phyloP scores from a whole-genome alignment of 345 rosid species.

The Cardamine chenopodiifolia region DNA sequence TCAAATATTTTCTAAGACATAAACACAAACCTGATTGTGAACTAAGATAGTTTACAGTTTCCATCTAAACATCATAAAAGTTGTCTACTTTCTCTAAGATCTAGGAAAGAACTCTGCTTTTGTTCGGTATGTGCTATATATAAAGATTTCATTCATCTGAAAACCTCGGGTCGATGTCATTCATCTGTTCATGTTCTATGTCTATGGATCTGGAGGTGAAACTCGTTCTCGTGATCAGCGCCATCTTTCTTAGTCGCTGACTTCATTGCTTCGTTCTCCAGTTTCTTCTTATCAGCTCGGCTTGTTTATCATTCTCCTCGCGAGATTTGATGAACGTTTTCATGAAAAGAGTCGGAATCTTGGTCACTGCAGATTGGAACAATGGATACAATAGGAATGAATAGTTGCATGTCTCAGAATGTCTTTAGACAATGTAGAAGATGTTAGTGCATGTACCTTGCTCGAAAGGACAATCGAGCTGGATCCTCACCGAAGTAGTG shows the following conservation, averaged over 20 bases:
- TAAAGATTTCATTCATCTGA: conserved; percentile 26
- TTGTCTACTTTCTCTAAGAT: conserved; percentile 38
- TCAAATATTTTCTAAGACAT: conserved; percentile 3
- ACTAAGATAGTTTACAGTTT: conserved; percentile 21
- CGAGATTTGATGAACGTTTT: conserved; percentile 84
- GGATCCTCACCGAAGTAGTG: conserved; percentile 99
- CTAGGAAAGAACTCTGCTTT: conserved; percentile 33
- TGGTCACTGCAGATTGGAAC: conserved; percentile 68
- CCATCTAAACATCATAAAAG: conserved; percentile 21
- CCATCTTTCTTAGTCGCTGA: conserved; percentile 61
- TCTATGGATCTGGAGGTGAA: conserved; percentile 44
- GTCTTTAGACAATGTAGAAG: not conserved
- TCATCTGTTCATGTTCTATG: conserved; percentile 28
- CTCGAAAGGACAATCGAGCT: conserved; percentile 93
- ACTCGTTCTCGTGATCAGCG: conserved; percentile 43
- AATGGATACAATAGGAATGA: conserved; percentile 14
- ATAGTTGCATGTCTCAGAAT: not conserved
- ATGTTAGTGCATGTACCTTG: conserved; percentile 61
- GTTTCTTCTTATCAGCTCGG: conserved; percentile 91
- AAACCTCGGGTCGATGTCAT: not conserved
- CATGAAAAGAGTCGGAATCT: conserved; percentile 73
- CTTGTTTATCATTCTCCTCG: conserved; percentile 78
- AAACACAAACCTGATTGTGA: conserved; percentile 28
- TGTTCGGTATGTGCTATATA: conserved; percentile 32
- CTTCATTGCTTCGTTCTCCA: conserved; percentile 84